Evolutionary conservation across 2,329 filamentous ascomycete genomes (phyloP).

Genomic region (Blastomyces emzantsi): DNA sequence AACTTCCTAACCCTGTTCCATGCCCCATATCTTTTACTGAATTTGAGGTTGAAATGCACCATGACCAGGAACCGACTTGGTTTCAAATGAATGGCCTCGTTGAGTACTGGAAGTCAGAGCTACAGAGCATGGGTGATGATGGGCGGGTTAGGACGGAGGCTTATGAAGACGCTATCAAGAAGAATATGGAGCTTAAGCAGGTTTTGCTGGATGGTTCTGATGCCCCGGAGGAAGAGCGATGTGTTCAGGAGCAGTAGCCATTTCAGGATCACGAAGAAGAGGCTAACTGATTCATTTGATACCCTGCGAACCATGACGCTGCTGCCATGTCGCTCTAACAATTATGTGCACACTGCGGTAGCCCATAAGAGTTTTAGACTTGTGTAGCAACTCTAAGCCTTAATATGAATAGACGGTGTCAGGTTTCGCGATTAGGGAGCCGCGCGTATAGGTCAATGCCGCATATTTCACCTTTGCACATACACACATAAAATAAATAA

Average conservation of each 20-base stretch:
- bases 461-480: too few relatives aligned
- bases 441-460: too few relatives aligned
- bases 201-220: conserved; percentile 10
- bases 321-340: background rate
- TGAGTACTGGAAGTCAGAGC: conserved; percentile 15
- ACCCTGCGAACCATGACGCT: background rate
- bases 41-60: conserved; percentile 12
- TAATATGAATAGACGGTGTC: background rate
- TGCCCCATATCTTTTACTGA: conserved; percentile 17
- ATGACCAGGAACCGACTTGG: conserved; percentile 20
- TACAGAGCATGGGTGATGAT: conserved; percentile 6
- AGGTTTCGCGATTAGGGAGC: background rate
- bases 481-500: too few relatives aligned
- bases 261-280: conserved; percentile 15
- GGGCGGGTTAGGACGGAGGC: conserved; percentile 10
- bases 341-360: background rate
- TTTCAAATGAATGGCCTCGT: conserved; percentile 19
- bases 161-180: conserved; percentile 9
- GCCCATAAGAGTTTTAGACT: background rate
- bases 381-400: background rate
- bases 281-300: background rate
- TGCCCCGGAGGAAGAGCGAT: conserved; percentile 10
- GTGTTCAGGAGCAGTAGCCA: conserved; percentile 10
- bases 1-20: conserved; percentile 1
- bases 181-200: conserved; percentile 10